Percentiles rank a stretch among this genome's conserved stretches.
phyloP scores from a whole-genome alignment of 1,284 basidiomycete genomes.

The Malassezia sympodialis region DNA sequence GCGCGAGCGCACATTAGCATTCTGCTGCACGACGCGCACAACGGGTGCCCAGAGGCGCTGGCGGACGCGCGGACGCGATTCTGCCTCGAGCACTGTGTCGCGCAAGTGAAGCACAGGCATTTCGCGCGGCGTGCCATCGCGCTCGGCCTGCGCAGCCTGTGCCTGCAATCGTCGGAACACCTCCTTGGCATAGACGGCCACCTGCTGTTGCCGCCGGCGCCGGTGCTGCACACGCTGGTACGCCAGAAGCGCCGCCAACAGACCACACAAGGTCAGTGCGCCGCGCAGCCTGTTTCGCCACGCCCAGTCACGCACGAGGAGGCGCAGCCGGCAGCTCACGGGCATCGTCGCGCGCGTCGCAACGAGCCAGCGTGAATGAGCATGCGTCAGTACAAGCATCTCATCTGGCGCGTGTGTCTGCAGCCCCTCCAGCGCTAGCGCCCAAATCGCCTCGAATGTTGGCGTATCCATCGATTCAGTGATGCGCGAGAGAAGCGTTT shows the following conservation, averaged over 20 bases:
- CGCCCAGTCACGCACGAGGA: constrained; percentile 5
- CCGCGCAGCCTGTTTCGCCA: constrained; percentile 6
- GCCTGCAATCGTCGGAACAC: constrained; percentile 25
- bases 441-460: constrained; percentile 36
- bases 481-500: constrained; percentile 18
- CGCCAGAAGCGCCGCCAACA: not conserved
- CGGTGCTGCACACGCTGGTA: constrained; percentile 16
- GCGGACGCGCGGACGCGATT: constrained; percentile 62
- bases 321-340: constrained; percentile 9
- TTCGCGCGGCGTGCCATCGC: not conserved
- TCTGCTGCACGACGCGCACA: constrained; percentile 76
- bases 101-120: constrained; percentile 61
- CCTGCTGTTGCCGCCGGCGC: constrained; percentile 13
- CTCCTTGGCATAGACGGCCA: constrained; percentile 18
- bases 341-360: constrained; percentile 6
- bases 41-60: constrained; percentile 75
- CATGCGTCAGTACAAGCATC: not conserved
- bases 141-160: constrained; percentile 19
- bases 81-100: constrained; percentile 73
- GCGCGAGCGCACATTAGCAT: constrained; percentile 82
- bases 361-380: constrained; percentile 1
- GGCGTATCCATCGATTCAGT: constrained; percentile 19
- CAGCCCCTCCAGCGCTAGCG: constrained; percentile 35
- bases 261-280: not conserved
- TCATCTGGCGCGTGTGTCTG: constrained; percentile 3